A percentile compares a stretch with the other conserved stretches of the same genome.
Evolutionary conservation across 805 yeast species (phyloP).

Genomic region (Starmerella floricola): DNA sequence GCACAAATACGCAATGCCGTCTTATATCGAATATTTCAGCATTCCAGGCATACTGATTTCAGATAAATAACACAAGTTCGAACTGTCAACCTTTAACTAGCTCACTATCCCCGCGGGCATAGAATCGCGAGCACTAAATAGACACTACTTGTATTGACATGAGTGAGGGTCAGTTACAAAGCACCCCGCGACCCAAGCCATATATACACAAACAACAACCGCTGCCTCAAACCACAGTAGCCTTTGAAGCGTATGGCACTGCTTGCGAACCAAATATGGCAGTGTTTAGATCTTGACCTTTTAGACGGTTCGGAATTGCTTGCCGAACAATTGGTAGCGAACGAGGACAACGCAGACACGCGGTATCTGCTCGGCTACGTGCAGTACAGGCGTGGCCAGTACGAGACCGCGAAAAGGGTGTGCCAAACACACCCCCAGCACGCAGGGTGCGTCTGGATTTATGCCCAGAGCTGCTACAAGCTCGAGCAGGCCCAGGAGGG

Average conservation of each 20-base stretch:
- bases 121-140: too few species aligned
- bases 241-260: slow-evolving; percentile 10
- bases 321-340: slow-evolving; percentile 66
- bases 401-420: slow-evolving; percentile 34
- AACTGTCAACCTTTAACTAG: too few species aligned
- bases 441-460: slow-evolving; percentile 65
- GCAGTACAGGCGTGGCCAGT: slow-evolving; percentile 45
- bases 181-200: neutral
- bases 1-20: too few species aligned
- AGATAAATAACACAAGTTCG: too few species aligned
- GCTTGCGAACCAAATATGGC: slow-evolving; percentile 43
- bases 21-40: too few species aligned
- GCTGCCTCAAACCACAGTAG: too few species aligned
- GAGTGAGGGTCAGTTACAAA: too few species aligned
- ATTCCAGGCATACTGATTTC: too few species aligned
- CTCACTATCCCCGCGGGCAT: too few species aligned
- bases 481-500: slow-evolving; percentile 52
- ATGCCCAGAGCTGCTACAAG: slow-evolving; percentile 52
- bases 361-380: slow-evolving; percentile 59
- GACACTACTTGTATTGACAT: too few species aligned
- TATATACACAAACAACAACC: neutral
- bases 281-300: slow-evolving; percentile 59
- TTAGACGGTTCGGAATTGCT: slow-evolving; percentile 71
- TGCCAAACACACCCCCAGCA: slow-evolving; percentile 41
- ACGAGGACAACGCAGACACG: slow-evolving; percentile 45